These are phyloP conservation scores for Lipomyces starkeyi DNA, from an alignment of 805 yeast species.

Conservation along the genomic window DNA sequence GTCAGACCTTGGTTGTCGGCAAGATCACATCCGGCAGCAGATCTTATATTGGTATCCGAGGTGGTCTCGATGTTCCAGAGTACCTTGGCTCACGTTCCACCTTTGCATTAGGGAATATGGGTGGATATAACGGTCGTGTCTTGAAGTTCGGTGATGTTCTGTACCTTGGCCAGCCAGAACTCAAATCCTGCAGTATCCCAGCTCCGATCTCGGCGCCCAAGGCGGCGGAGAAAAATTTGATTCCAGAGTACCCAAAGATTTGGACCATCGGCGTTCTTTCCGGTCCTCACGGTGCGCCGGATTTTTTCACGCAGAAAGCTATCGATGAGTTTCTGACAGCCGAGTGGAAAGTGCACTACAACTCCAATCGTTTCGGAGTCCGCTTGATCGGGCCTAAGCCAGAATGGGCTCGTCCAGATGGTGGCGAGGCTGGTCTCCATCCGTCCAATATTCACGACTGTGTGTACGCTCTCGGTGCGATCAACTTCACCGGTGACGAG, in stretches of 20 bases:
- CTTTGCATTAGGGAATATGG: conserved; percentile 87
- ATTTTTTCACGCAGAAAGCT: conserved; percentile 80
- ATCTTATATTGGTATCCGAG: conserved; percentile 85
- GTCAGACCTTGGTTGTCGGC: conserved; percentile 81
- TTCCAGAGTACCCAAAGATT: conserved; percentile 61
- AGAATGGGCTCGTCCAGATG: conserved; percentile 92
- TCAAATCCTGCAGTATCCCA: conserved; percentile 72
- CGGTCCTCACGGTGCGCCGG: conserved; percentile 99
- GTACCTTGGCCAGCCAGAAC: conserved; percentile 78
- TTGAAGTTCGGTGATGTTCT: conserved; percentile 91
- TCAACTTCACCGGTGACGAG: conserved; percentile 98
- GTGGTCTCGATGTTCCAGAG: conserved; percentile 92
- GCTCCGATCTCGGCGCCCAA: conserved; percentile 70
- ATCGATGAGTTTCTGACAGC: conserved; percentile 74
- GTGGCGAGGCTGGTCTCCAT: conserved; percentile 98
- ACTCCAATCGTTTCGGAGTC: conserved; percentile 96
- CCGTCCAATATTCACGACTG: conserved; percentile 99
- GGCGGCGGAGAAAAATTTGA: conserved; percentile 58
- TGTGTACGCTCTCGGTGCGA: conserved; percentile 94
- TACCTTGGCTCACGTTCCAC: conserved; percentile 96
- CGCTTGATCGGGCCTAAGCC: conserved; percentile 96
- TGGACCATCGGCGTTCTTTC: conserved; percentile 94
- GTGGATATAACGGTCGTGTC: conserved; percentile 93
- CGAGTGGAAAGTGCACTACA: conserved; percentile 95
- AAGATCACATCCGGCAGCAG: conserved; percentile 84